Conservation (phyloP, 768 basidiomycete genomes). For the Termitomyces sp. region DNA sequence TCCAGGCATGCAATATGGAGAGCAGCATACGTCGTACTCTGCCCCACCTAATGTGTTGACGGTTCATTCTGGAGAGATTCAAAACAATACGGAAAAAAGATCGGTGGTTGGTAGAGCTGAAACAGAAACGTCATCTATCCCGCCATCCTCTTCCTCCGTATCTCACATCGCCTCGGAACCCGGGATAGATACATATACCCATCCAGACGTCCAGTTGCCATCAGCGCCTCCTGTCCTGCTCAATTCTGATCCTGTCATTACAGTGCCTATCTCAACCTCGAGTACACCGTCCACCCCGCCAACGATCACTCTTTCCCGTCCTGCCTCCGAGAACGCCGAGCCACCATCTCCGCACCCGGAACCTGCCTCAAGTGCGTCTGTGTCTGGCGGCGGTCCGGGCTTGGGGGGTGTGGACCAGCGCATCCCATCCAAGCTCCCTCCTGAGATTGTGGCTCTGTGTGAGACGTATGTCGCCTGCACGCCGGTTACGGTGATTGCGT, state of each 20-base stretch:
- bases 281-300: neutral
- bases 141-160: neutral
- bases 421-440: conserved; percentile 32
- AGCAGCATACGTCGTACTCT: neutral
- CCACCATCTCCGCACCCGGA: neutral
- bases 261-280: neutral
- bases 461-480: conserved; percentile 33
- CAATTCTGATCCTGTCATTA: neutral
- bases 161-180: neutral
- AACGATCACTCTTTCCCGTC: neutral
- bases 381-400: neutral
- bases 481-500: conserved; percentile 41
- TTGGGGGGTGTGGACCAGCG: neutral
- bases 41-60: no score
- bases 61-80: neutral
- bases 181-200: neutral
- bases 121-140: neutral
- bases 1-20: neutral
- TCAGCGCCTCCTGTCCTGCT: neutral
- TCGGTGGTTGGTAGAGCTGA: neutral
- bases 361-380: neutral
- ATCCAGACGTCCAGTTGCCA: neutral
- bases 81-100: neutral
- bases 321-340: neutral
- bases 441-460: conserved; percentile 40